These are phyloP conservation scores for Cyberlindnera meyerae DNA, from an alignment of 805 yeast species.

Conservation along the genomic window DNA sequence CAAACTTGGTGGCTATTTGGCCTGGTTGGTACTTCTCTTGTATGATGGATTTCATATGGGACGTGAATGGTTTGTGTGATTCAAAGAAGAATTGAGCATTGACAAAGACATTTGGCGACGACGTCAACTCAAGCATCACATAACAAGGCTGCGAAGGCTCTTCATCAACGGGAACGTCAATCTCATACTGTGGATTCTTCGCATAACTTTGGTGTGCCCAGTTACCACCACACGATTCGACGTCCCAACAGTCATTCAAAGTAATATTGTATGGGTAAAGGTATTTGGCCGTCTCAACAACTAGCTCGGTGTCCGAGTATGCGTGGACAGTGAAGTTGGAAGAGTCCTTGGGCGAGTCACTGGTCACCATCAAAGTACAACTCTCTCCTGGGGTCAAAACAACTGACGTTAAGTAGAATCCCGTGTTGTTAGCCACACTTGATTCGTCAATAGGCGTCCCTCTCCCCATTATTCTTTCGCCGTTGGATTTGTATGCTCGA, in stretches of 20 bases:
- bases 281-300: constrained; percentile 30
- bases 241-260: constrained; percentile 41
- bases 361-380: constrained; percentile 28
- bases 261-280: constrained; percentile 20
- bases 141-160: background rate
- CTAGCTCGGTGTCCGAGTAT: constrained; percentile 10
- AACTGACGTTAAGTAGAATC: constrained; percentile 34
- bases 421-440: constrained; percentile 31
- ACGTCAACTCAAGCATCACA: constrained; percentile 18
- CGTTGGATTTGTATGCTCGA: constrained; percentile 26
- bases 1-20: constrained; percentile 19
- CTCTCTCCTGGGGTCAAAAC: constrained; percentile 23
- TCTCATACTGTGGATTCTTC: constrained; percentile 50
- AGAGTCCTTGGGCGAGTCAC: constrained; percentile 6
- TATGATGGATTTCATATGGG: constrained; percentile 27
- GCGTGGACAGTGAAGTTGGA: constrained; percentile 22
- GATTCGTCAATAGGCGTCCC: constrained; percentile 3
- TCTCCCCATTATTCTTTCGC: constrained; percentile 28
- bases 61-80: constrained; percentile 28
- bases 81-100: constrained; percentile 43
- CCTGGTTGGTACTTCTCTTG: constrained; percentile 33
- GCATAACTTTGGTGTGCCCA: constrained; percentile 43
- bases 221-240: constrained; percentile 47
- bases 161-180: constrained; percentile 26
- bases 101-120: constrained; percentile 28